Conservation (phyloP, 2,329 filamentous ascomycete species). For the Alternaria sp. region DNA sequence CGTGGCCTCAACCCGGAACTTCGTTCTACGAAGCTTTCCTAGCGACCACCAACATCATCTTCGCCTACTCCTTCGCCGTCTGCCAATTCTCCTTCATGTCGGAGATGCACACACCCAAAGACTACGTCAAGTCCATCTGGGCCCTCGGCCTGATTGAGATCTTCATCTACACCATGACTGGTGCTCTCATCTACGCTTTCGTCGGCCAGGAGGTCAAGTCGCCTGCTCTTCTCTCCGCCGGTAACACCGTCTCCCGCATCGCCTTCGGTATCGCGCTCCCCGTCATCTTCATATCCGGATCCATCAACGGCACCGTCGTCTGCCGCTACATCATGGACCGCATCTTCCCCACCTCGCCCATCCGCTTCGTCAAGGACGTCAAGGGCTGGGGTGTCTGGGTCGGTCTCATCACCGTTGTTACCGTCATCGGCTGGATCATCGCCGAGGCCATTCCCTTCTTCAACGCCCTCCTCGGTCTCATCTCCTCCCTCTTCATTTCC, state of each 20-base stretch:
- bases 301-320: constrained; percentile 74
- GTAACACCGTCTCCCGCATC: constrained; percentile 65
- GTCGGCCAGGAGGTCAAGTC: constrained; percentile 66
- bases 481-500: constrained; percentile 67
- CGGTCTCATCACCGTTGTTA: constrained; percentile 62
- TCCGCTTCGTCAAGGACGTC: constrained; percentile 48
- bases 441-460: constrained; percentile 75
- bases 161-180: constrained; percentile 70
- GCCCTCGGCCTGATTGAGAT: constrained; percentile 66
- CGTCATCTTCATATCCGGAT: constrained; percentile 74
- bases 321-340: constrained; percentile 69
- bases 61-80: constrained; percentile 61
- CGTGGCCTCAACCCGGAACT: constrained; percentile 38
- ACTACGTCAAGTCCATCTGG: constrained; percentile 63
- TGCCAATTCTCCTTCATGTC: constrained; percentile 74
- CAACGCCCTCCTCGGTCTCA: constrained; percentile 70
- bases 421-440: constrained; percentile 71
- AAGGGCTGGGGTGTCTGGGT: constrained; percentile 63
- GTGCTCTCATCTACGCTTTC: constrained; percentile 72
- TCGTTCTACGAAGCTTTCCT: constrained; percentile 72
- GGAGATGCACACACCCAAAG: constrained; percentile 68
- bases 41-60: constrained; percentile 41
- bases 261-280: constrained; percentile 76
- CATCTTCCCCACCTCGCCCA: constrained; percentile 64
- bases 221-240: constrained; percentile 71